Evolutionary conservation across 1,284 basidiomycete genomes (phyloP).

Genomic region (Ustanciosporium gigantosporum): DNA sequence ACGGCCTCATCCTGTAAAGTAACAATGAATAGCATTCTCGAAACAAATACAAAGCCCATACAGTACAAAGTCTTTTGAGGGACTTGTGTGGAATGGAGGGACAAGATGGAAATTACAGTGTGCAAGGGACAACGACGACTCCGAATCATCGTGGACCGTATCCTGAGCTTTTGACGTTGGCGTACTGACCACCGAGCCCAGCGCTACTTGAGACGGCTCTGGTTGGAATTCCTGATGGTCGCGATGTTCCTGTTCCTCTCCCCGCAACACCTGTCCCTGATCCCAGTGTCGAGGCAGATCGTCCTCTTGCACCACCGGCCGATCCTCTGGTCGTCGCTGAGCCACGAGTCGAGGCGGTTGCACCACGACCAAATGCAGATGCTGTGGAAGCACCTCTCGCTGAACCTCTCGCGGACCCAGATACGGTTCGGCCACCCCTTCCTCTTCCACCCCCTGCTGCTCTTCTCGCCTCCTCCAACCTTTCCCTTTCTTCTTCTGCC

Average conservation of each 20-base stretch:
- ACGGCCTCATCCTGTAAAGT: too few relatives aligned
- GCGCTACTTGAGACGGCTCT: conserved; percentile 26
- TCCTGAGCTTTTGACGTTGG: conserved; percentile 44
- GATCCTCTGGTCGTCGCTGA: not conserved
- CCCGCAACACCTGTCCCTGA: not conserved
- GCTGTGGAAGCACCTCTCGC: conserved; percentile 1
- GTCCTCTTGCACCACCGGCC: conserved; percentile 1
- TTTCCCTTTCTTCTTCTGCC: conserved; percentile 12
- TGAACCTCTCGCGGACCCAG: conserved; percentile 6
- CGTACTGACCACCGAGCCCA: conserved; percentile 41
- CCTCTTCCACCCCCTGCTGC: conserved; percentile 5
- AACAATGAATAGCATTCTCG: too few relatives aligned
- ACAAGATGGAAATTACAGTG: too few relatives aligned
- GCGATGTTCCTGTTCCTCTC: conserved; percentile 2
- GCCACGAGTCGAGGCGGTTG: conserved; percentile 4
- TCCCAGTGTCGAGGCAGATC: conserved; percentile 8
- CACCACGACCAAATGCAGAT: not conserved
- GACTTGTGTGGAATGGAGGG: too few relatives aligned
- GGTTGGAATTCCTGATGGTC: conserved; percentile 26
- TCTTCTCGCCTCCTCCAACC: conserved; percentile 7
- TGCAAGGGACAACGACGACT: too few relatives aligned
- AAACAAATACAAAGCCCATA: too few relatives aligned
- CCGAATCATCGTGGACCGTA: conserved; percentile 30
- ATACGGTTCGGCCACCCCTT: conserved; percentile 12
- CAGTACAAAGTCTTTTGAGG: too few relatives aligned